These are phyloP conservation scores for Pyrenula aspistea DNA, from an alignment of 495 filamentous ascomycete genomes.

Conservation along the genomic window DNA sequence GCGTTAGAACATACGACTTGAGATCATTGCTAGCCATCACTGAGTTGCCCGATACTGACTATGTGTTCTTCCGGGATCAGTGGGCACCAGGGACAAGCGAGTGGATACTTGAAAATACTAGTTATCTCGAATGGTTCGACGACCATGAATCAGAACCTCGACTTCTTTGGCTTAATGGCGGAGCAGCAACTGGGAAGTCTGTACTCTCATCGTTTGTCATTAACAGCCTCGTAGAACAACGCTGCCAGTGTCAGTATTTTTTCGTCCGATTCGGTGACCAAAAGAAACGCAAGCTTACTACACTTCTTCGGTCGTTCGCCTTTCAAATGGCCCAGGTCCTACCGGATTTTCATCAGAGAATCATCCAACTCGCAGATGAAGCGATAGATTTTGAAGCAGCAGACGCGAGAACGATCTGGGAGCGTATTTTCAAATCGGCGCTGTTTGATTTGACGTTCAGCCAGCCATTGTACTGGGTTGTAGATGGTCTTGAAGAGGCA, in stretches of 20 bases:
- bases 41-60: constrained; percentile 18
- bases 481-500: constrained; percentile 17
- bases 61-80: constrained; percentile 20
- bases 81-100: constrained; percentile 22
- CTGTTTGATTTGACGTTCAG: constrained; percentile 6
- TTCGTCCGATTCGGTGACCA: constrained; percentile 25
- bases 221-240: constrained; percentile 6
- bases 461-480: constrained; percentile 12
- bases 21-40: constrained; percentile 13
- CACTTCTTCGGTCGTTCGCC: constrained; percentile 22
- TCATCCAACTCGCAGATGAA: constrained; percentile 4
- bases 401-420: constrained; percentile 23
- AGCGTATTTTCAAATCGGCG: constrained; percentile 16
- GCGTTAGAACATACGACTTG: constrained; percentile 8
- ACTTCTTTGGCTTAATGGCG: constrained; percentile 20
- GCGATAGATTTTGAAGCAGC: constrained; percentile 8
- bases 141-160: constrained; percentile 4
- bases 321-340: constrained; percentile 15
- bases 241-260: constrained; percentile 15
- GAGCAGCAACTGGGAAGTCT: constrained; percentile 23
- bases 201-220: constrained; percentile 16
- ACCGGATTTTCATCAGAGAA: constrained; percentile 1
- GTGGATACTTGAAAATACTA: constrained; percentile 15
- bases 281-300: constrained; percentile 11
- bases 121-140: constrained; percentile 17